phyloP scores from a whole-genome alignment of 1,284 basidiomycete genomes.

The Chalciporus sp. region DNA sequence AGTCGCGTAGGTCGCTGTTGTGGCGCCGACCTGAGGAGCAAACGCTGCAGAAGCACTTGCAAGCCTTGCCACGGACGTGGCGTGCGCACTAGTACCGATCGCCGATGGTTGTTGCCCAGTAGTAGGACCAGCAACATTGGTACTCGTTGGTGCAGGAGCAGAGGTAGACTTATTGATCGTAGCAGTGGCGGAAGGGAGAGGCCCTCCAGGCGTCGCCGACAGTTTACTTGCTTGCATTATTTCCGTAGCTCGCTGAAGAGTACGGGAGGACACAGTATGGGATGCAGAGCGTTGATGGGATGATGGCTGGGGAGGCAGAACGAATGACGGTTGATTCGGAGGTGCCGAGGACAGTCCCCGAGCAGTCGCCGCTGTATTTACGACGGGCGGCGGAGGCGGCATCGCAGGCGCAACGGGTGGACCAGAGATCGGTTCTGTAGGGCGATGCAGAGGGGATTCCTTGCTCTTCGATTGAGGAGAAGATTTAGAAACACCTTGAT shows the following conservation, averaged over 20 bases:
- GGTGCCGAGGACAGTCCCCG: constrained; percentile 28
- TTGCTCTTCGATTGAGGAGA: constrained; percentile 28
- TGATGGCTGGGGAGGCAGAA: constrained; percentile 5
- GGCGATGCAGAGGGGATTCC: constrained; percentile 20
- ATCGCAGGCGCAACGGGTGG: constrained; percentile 17
- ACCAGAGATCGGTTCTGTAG: constrained; percentile 6
- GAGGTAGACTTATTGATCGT: constrained; percentile 13
- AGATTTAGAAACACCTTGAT: constrained; percentile 15
- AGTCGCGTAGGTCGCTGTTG: background rate
- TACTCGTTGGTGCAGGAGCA: constrained; percentile 9
- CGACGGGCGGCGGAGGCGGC: constrained; percentile 19
- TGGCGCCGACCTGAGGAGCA: background rate
- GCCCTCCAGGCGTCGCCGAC: constrained; percentile 2
- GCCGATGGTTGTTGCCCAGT: constrained; percentile 13
- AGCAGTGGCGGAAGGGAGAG: background rate
- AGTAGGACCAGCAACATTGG: constrained; percentile 1
- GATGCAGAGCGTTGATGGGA: constrained; percentile 21
- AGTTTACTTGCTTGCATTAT: constrained; percentile 24
- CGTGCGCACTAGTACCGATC: constrained; percentile 9
- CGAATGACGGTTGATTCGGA: constrained; percentile 19
- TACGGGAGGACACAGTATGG: constrained; percentile 20
- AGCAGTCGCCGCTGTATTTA: constrained; percentile 6
- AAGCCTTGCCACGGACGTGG: constrained; percentile 12
- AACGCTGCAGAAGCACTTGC: background rate
- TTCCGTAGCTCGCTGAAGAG: constrained; percentile 26